Conservation (phyloP, 345 rosid species). For the Heritiera littoralis region DNA sequence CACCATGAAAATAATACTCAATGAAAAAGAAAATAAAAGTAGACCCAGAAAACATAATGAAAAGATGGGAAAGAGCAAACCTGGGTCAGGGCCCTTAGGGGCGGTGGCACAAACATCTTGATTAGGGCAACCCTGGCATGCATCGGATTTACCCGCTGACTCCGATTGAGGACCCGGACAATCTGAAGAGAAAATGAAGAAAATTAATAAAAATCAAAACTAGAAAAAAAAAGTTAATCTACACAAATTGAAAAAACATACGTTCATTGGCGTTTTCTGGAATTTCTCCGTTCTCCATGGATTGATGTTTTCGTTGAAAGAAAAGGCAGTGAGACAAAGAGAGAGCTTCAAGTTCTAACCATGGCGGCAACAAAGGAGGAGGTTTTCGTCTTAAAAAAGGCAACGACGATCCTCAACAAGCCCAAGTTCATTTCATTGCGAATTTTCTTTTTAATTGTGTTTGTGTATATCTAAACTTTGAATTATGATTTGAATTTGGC, state of each 20-base stretch:
- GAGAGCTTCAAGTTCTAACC: background rate
- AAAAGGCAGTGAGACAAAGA: background rate
- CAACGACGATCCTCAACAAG: background rate
- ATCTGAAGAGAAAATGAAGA: slow-evolving; percentile 38
- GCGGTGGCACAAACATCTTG: slow-evolving; percentile 87
- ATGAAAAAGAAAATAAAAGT: background rate
- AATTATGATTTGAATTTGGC: background rate
- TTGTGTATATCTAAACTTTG: no score
- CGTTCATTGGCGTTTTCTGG: slow-evolving; percentile 72
- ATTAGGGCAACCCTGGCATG: slow-evolving; percentile 92
- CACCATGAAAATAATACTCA: background rate
- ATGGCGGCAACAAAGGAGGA: slow-evolving; percentile 7
- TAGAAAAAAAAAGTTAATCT: background rate
- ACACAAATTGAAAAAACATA: slow-evolving; percentile 17
- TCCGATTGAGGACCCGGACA: slow-evolving; percentile 88
- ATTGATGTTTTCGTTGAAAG: background rate
- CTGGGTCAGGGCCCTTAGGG: slow-evolving; percentile 98
- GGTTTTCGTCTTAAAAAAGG: background rate
- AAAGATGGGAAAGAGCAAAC: slow-evolving; percentile 31
- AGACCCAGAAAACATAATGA: background rate
- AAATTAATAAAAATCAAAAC: background rate
- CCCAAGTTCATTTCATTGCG: background rate
- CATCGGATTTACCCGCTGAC: slow-evolving; percentile 77
- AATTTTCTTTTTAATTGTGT: background rate
- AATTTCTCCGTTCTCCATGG: slow-evolving; percentile 60